Percentiles rank a stretch among this genome's conserved stretches.
Conservation (phyloP, 306 rosid species). For the Comarum palustre region DNA sequence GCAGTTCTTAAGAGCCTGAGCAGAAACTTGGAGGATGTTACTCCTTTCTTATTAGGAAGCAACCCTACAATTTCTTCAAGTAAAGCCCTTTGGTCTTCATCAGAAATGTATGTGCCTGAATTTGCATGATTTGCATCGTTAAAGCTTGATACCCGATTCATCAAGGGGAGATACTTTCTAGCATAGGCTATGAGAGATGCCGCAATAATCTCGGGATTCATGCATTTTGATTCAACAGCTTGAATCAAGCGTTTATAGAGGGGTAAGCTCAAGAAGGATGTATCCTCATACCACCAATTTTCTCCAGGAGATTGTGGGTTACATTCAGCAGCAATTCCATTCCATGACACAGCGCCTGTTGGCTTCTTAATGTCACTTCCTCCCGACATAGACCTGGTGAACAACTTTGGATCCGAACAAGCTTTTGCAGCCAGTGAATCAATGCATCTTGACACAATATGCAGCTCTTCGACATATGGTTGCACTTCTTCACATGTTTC, state of each 20-base stretch:
- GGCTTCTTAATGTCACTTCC: conserved; percentile 31
- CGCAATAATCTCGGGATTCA: conserved; percentile 60
- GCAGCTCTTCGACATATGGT: conserved; percentile 61
- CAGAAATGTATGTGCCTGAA: conserved; percentile 43
- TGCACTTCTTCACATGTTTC: conserved; percentile 67
- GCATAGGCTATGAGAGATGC: conserved; percentile 54
- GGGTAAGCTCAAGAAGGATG: conserved; percentile 55
- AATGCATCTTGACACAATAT: conserved; percentile 69
- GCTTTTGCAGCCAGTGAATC: conserved; percentile 77
- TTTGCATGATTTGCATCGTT: conserved; percentile 42
- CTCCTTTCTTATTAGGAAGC: conserved; percentile 56
- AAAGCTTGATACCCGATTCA: conserved; percentile 61
- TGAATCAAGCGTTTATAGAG: conserved; percentile 54
- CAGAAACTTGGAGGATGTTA: conserved; percentile 53
- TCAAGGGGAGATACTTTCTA: conserved; percentile 54
- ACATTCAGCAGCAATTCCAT: conserved; percentile 41
- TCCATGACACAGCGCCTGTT: conserved; percentile 38
- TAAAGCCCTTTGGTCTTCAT: conserved; percentile 56
- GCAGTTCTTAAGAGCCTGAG: conserved; percentile 64
- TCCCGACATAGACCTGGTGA: conserved; percentile 46
- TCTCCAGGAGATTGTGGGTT: conserved; percentile 38
- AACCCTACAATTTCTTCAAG: conserved; percentile 65
- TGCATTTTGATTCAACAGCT: conserved; percentile 62
- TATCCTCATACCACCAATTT: conserved; percentile 82
- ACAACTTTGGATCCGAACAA: conserved; percentile 54